Base-by-base conservation (phyloP, 441 rosid genomes). In the Daphne laureola region DNA sequence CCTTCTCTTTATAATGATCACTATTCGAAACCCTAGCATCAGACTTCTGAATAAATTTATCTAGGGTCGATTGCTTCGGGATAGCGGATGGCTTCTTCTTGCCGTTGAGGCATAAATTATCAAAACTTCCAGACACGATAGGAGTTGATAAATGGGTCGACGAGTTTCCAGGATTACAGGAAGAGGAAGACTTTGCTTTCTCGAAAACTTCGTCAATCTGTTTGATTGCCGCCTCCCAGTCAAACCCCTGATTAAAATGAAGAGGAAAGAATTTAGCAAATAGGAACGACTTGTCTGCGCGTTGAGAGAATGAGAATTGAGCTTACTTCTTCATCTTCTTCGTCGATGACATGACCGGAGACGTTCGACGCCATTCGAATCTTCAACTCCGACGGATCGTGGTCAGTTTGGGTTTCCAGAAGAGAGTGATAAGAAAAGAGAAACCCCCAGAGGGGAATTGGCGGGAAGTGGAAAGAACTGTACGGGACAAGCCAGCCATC, bases 201-300 rank as follows among this genome's bases (percentile, higher is more conserved):
- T 73, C 17, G 55, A 87, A 88, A 2, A 84, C 93, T 61, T 74
- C 71, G 21, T 91, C 95, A 55, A 91, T 88, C 74, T 79, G 90
- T 70, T 75, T 76, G 4, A 80, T 93, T 2, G 98, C 95, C 17
- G 95, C 95, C 68, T 91, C 98, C 98, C 96, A 91, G 69, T 91
- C 96, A 55, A 91, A 83, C 42, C 73, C 86, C 90, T 85, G 36
- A 52, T 47, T 3, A n/a, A 38, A 26, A 14, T 17, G 4, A 47
- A 44, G 25, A 14, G 11, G 12, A 43, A 14, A 57, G 14, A 53
- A 46, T 25, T 27, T 38, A 50, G 47, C 5, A 14, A 50, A 12
- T 17, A 21, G 41, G 35, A 14, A 31, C 13, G 23, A 14, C 53
- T 5, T 31, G 38, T 31, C 1, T 31, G 11, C 9, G 38, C 38